phyloP scores from a whole-genome alignment of 768 basidiomycete genomes.

The Astraeus odoratus region DNA sequence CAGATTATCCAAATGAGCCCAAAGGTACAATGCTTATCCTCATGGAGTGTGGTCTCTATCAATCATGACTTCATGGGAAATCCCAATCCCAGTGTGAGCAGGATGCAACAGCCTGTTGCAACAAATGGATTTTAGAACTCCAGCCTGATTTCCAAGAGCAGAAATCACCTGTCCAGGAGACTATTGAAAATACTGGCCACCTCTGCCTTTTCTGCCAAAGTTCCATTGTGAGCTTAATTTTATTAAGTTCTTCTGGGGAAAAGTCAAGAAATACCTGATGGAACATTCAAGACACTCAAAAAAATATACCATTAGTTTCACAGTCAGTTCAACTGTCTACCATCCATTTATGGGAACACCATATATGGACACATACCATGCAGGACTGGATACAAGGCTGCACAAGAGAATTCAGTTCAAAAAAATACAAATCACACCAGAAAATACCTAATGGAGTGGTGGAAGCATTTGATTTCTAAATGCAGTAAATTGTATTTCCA shows the following conservation, averaged over 20 bases:
- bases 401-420: slow-evolving; percentile 10
- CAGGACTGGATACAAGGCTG: slow-evolving; percentile 10
- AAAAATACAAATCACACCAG: slow-evolving; percentile 8
- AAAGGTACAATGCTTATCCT: slow-evolving; percentile 29
- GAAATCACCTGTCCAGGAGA: slow-evolving; percentile 18
- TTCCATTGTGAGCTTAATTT: slow-evolving; percentile 18
- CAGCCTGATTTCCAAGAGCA: slow-evolving; percentile 4
- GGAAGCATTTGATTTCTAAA: slow-evolving; percentile 1
- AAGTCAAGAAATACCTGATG: slow-evolving; percentile 21
- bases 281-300: slow-evolving; percentile 20
- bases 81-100: background rate
- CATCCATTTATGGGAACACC: slow-evolving; percentile 12
- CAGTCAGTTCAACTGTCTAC: slow-evolving; percentile 7
- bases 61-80: slow-evolving; percentile 5
- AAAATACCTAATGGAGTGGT: slow-evolving; percentile 1
- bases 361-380: slow-evolving; percentile 11
- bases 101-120: slow-evolving; percentile 22
- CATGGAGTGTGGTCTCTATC: slow-evolving; percentile 20
- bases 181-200: slow-evolving; percentile 22
- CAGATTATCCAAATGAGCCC: slow-evolving; percentile 19
- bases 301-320: slow-evolving; percentile 18
- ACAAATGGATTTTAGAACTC: slow-evolving; percentile 13
- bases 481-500: slow-evolving; percentile 1
- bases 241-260: slow-evolving; percentile 24
- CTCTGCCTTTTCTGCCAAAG: slow-evolving; percentile 14